Percentiles rank a stretch among this genome's conserved stretches.
Evolutionary conservation across 805 yeast genomes (phyloP).

Genomic region (Saturnispora sekii): DNA sequence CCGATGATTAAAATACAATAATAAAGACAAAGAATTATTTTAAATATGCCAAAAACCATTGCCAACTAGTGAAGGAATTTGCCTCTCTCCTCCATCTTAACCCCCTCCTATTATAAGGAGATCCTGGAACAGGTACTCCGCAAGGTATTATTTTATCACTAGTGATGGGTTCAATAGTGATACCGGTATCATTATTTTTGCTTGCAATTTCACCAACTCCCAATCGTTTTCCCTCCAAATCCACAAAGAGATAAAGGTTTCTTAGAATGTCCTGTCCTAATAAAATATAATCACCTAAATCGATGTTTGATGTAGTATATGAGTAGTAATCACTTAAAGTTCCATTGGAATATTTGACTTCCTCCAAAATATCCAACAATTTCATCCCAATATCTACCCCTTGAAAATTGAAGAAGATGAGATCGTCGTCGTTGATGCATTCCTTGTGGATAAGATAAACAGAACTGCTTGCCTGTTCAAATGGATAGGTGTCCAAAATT

Average conservation of each 20-base stretch:
- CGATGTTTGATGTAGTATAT: background rate
- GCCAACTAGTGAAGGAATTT: constrained; percentile 1
- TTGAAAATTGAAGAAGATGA: constrained; percentile 2
- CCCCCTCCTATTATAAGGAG: background rate
- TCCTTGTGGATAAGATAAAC: background rate
- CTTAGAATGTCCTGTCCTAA: constrained; percentile 59
- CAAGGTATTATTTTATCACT: background rate
- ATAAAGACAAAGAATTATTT: background rate
- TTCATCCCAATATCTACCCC: constrained; percentile 3
- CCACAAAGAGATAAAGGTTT: constrained; percentile 52
- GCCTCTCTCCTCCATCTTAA: background rate
- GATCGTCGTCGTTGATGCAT: background rate
- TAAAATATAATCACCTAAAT: constrained; percentile 17
- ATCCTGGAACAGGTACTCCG: background rate
- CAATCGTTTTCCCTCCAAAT: constrained; percentile 31
- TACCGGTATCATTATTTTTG: background rate
- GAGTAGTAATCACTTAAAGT: background rate
- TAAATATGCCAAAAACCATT: constrained; percentile 2
- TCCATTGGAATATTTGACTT: constrained; percentile 1
- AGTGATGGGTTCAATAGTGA: too few species aligned
- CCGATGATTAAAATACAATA: background rate
- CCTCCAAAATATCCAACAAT: background rate
- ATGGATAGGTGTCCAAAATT: background rate
- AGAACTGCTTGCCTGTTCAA: background rate
- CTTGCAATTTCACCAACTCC: constrained; percentile 1